Evolutionary conservation across 768 basidiomycete genomes (phyloP).

Genomic region (Kwoniella bestiolae): DNA sequence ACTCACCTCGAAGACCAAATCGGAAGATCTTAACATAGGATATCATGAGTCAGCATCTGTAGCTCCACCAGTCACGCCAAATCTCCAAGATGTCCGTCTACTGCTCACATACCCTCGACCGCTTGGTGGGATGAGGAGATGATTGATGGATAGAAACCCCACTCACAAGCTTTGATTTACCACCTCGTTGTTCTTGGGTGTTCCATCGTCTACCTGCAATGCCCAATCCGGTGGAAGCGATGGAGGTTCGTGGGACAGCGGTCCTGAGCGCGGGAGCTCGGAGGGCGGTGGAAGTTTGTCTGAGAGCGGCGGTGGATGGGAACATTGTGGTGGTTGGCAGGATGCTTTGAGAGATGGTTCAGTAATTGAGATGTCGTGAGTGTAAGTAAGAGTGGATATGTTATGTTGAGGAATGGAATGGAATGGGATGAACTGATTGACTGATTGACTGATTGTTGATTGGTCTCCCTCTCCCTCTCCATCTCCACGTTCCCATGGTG

Average conservation of each 20-base stretch:
- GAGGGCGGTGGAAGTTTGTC: slow-evolving; percentile 29
- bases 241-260: slow-evolving; percentile 2
- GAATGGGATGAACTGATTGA: not conserved
- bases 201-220: slow-evolving; percentile 38
- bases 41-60: not conserved
- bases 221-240: slow-evolving; percentile 23
- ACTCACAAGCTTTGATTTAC: slow-evolving; percentile 57
- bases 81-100: too few relatives aligned
- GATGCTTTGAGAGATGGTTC: not conserved
- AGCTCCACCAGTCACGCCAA: too few relatives aligned
- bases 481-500: not conserved
- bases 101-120: too few relatives aligned
- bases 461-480: not conserved
- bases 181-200: slow-evolving; percentile 37
- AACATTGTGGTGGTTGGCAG: slow-evolving; percentile 24
- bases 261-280: slow-evolving; percentile 14
- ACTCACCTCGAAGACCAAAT: slow-evolving; percentile 52
- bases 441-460: slow-evolving; percentile 9
- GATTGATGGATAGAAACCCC: not conserved
- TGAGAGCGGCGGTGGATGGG: slow-evolving; percentile 31
- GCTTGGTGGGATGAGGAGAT: too few relatives aligned
- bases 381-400: not conserved
- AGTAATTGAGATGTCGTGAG: not conserved
- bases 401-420: not conserved
- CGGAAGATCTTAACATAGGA: slow-evolving; percentile 47